These are phyloP conservation scores for Chlorophyllum brunneum DNA, from an alignment of 768 basidiomycete species.

Conservation along the genomic window DNA sequence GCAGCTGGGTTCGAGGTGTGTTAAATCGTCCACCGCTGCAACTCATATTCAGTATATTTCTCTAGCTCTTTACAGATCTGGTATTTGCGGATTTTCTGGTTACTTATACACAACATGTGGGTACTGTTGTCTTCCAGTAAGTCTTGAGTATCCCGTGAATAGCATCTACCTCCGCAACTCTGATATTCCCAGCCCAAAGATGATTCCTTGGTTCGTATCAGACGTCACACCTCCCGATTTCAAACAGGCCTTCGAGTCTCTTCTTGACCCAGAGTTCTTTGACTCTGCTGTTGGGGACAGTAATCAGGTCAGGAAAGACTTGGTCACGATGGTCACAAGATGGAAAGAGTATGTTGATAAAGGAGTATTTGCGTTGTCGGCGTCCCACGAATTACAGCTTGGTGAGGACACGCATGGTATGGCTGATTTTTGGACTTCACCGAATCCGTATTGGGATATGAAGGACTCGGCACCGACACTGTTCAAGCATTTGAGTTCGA, in stretches of 20 bases:
- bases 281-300: slow-evolving; percentile 22
- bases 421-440: slow-evolving; percentile 69
- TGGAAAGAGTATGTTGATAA: slow-evolving; percentile 71
- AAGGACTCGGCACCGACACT: slow-evolving; percentile 45
- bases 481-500: slow-evolving; percentile 44
- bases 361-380: slow-evolving; percentile 71
- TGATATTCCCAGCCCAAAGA: slow-evolving; percentile 65
- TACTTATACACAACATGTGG: slow-evolving; percentile 81
- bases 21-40: not conserved
- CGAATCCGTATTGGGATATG: slow-evolving; percentile 78
- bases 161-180: not conserved
- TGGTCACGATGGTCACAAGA: slow-evolving; percentile 59
- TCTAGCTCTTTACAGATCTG: slow-evolving; percentile 86
- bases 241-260: slow-evolving; percentile 44
- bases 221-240: slow-evolving; percentile 92
- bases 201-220: slow-evolving; percentile 97
- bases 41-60: not conserved
- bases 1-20: slow-evolving; percentile 87
- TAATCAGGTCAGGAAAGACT: slow-evolving; percentile 27
- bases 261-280: slow-evolving; percentile 68
- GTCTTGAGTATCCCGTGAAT: slow-evolving; percentile 23
- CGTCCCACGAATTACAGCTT: slow-evolving; percentile 53
- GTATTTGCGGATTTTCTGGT: slow-evolving; percentile 93
- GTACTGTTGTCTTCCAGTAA: slow-evolving; percentile 87
- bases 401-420: slow-evolving; percentile 32